Evolutionary conservation across 2,329 filamentous ascomycete genomes (phyloP), one percentile per base, ranked within the genome.

Genomic region (Nothophaeocryptopus gaeumannii): DNA sequence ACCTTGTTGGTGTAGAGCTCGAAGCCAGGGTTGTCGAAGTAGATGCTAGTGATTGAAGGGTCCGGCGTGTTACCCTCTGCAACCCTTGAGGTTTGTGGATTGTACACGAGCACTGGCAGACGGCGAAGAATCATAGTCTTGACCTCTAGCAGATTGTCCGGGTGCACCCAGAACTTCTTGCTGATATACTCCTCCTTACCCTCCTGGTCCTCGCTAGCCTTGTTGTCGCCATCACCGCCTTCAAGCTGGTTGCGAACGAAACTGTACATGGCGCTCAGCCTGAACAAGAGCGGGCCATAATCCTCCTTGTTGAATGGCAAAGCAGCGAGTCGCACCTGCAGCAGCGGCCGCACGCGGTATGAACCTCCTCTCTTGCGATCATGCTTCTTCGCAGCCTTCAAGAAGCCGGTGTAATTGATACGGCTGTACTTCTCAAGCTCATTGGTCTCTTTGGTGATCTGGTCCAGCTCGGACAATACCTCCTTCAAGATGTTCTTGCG

Each of bases 341-440:
- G 84, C 75, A 97, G 84, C 26, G 93, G 91, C 16, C 89, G 84
- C 60, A 97, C 87, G 68, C 86, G 89, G 76, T 97, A 97, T 45
- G 84, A 80, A 58, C 84, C 80, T 48, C 91, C 91, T 59, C 92
- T 82, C 74, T 92, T 95, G 59, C 93, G 88, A 72, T 99, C 93
- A 72, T 99, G 93, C 75, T 99, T 99, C 83, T 99, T 99, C 49
- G 90, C 90, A 40, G 95, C 95, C 78, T 99, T 99, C 67, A 96
- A 80, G 72, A 97, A 96, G 40, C 90, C 93, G 5, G 93, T 96
- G 72, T 96, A 99, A 74, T 99, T 99, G 74, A 96, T 85, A 58
- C 86, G 88, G 71, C 89, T 93, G 74, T 93, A 99, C 70, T 89
- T 93, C 73, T 96, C 93, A 60, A 99, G 80, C 75, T 95, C 88